Percentiles rank a stretch among this genome's conserved stretches.
phyloP scores from a whole-genome alignment of 108 stramenopile genomes.

The Fragilaria radians region DNA sequence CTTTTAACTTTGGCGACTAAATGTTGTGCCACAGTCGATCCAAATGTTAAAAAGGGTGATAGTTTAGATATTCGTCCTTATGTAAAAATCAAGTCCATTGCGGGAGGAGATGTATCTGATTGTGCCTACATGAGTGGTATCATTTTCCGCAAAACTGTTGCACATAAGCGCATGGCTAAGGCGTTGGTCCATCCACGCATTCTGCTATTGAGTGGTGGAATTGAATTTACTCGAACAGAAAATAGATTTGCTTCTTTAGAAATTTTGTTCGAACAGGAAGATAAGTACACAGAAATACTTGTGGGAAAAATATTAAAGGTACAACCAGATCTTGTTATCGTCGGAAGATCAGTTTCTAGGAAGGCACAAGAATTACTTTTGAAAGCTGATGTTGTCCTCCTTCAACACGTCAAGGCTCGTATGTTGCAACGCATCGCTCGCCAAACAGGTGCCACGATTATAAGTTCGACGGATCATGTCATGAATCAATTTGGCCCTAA shows the following conservation, averaged over 20 bases:
- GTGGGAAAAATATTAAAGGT: constrained; percentile 87
- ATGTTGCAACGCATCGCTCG: constrained; percentile 83
- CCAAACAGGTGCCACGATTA: constrained; percentile 87
- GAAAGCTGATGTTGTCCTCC: constrained; percentile 67
- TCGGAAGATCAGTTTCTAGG: constrained; percentile 78
- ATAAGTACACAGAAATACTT: constrained; percentile 91
- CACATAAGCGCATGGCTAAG: constrained; percentile 80
- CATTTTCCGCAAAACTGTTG: constrained; percentile 86
- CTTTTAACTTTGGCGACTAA: constrained; percentile 72
- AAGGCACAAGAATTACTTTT: constrained; percentile 86
- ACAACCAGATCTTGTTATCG: constrained; percentile 83
- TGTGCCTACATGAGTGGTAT: constrained; percentile 87
- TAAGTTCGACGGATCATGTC: constrained; percentile 86
- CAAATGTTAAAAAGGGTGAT: constrained; percentile 86
- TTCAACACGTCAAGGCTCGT: constrained; percentile 86
- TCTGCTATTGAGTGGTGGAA: constrained; percentile 86
- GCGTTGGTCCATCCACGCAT: constrained; percentile 79
- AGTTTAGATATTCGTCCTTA: constrained; percentile 75
- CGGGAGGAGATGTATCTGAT: constrained; percentile 72
- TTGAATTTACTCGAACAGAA: constrained; percentile 89
- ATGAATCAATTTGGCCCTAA: constrained; percentile 73
- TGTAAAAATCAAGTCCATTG: constrained; percentile 69
- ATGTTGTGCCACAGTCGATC: constrained; percentile 81
- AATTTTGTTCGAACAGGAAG: constrained; percentile 89
- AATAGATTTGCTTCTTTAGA: constrained; percentile 83